Evolutionary conservation across 768 basidiomycete species (phyloP), one percentile per base, ranked within the genome.

Genomic region (Asterophora parasitica): DNA sequence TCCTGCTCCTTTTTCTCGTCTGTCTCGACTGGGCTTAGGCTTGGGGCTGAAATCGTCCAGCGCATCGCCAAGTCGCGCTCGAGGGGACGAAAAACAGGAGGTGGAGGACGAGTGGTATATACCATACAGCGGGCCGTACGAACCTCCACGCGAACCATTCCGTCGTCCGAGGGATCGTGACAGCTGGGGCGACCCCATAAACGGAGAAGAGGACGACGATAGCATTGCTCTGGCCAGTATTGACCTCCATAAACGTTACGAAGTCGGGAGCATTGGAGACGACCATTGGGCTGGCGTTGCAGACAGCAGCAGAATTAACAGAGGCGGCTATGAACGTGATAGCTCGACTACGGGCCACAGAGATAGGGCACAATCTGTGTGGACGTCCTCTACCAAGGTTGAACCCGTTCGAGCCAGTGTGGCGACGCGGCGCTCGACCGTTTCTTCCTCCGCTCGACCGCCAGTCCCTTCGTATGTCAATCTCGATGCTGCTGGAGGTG

Each of bases 91-190:
- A 36, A 33, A 42, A 15, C 41, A 46, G 26, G 44, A 39, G n/a
- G 44, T 58, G 11, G 67, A 74, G 17, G 75, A 75, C 15, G 76
- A 81, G 47, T 80, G 79, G 76, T 82, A 81, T 62, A 78, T 78
- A 40, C 81, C 82, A 0, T 82, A 84, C 69, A 79, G 77, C 52
- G 80, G 81, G 0, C 80, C 82, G 1, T 75, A 77, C 63, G 81
- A 83, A 53, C 60, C 62, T n/a, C 66, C 70, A 9, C 63, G 55
- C 35, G 59, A 59, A 45, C 56, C 56, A 7, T 55, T 70, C 50
- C 53, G 64, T 19, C 51, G 57, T 37, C 54, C 34, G 53, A 58
- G 55, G 50, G 56, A 64, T n/a, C 63, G 71, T 52, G 70, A 69
- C 57, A 75, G 72, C 52, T 73, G 71, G 67, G 69, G 70, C 2